Evolutionary conservation across 2,329 filamentous ascomycete genomes (phyloP).

Genomic region (Fusarium veterinarium): DNA sequence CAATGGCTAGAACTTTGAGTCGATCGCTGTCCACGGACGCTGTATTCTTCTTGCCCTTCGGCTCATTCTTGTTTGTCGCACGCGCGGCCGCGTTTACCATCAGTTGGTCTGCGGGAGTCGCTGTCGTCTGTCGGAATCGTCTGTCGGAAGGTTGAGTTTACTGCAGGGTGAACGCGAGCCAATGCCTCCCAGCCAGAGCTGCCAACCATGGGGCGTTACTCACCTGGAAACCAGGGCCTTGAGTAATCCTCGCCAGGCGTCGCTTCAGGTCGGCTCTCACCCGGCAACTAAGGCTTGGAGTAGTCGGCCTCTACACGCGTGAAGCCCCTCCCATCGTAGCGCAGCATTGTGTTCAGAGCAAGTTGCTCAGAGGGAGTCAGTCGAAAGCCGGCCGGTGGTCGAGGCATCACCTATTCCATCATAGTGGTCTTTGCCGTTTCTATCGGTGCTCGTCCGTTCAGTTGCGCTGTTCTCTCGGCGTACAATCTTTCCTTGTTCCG

Average conservation of each 20-base stretch:
- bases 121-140: too few species aligned
- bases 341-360: not conserved
- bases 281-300: not conserved
- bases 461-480: not conserved
- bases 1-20: too few species aligned
- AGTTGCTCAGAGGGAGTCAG: not conserved
- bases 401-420: not conserved
- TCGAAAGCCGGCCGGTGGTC: not conserved
- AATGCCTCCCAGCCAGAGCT: too few species aligned
- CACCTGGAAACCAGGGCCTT: too few species aligned
- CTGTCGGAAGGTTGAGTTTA: too few species aligned
- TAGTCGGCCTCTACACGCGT: not conserved
- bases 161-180: too few species aligned
- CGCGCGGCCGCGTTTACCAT: too few species aligned
- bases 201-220: too few species aligned
- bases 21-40: too few species aligned
- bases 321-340: not conserved
- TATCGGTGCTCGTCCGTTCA: not conserved
- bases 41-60: not conserved
- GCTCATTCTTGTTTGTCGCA: not conserved
- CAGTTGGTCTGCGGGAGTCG: too few species aligned
- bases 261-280: not conserved
- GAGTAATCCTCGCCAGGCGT: too few species aligned
- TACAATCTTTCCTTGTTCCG: not conserved
- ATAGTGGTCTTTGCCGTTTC: not conserved